Evolutionary conservation across 1,284 basidiomycete genomes (phyloP), one percentile per base, ranked within the genome.

Genomic region (Ustilago hordei): DNA sequence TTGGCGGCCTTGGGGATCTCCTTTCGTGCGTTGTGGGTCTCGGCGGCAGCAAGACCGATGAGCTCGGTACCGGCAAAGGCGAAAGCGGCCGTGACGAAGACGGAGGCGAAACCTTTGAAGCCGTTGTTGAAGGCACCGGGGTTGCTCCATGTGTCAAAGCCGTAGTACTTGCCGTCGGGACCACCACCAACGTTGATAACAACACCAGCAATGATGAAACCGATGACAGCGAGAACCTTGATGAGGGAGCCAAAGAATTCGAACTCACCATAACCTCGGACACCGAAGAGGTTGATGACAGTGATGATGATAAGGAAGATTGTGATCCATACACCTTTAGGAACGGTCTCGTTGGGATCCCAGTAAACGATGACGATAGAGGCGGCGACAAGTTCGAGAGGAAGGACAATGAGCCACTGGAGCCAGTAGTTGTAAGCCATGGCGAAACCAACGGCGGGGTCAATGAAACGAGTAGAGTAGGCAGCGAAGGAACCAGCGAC

Each of bases 31-130:
- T 89, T 87, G 64, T 85, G 84, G 3, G 88, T 88, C 89, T 92
- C 67, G 90, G 93, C 78, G 88, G 89, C 83, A 87, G 91, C 74
- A 87, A 90, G 72, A 91, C 91, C 91, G 89, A 93, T 55, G 90
- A 94, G 74, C 72, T 85, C 76, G 13, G 81, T 86, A 53, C 86
- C 82, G 11, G 80, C 69, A 47, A 83, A 85, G 47, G 81, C 76
- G 62, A 85, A 84, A 12, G 84, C 82, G n/a, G 83, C 84, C 0
- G 74, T 77, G 54, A 82, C 78, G 38, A 86, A 86, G 35, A 84
- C 72, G n/a, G 78, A 75, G 17, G 71, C 69, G 75, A 84, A 83
- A 36, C 84, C 84, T 62, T 85, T 83, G 79, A 85, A 85, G 13
- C 81, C 83, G 53, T 85, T 85, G 58, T 70, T 68, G 70, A 86